Evolutionary conservation across 768 basidiomycete genomes (phyloP), one percentile per base, ranked within the genome.

Genomic region (Naganishia vishniacii): DNA sequence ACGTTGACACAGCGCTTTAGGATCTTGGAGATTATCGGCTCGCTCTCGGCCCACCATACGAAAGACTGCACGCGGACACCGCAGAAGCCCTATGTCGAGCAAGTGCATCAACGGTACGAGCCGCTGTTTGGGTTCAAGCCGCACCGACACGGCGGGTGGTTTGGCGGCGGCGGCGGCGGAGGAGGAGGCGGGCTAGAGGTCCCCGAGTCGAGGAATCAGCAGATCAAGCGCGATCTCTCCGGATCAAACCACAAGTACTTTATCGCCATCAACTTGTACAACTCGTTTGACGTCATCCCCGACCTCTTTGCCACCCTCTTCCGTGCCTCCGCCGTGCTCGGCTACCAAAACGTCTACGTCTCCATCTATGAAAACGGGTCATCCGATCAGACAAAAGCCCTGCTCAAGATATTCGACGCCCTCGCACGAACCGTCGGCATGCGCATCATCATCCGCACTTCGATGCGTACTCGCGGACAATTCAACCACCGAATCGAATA

Each of bases 401-500:
- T 98, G 20, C 83, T 98, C 40, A 85, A 89, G 56, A 92, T 98
- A 59, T 98, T 97, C 75, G 92, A 94, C 78, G 88, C 93, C 3
- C 82, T 99, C 53, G 90, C 90, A 0, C 82, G 87, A 46, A 86
- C 85, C 51, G 90, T 94, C 64, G 95, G 95, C 28, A 82, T 98
- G 78, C 85, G 95, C 58, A 84, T 99, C 67, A 88, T 87, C 71
- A 98, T 99, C 72, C 85, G 91, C 65, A 92, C 92, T 0, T 90
- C 88, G 11, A 88, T 86, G 81, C 86, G 95, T 67, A 93, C 89
- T 11, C 83, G 94, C 29, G 95, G 95, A 42, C 88, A 88, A 9
- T 98, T 98, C 82, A 94, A 94, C 78, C 95, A 99, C 77, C 93
- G 95, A 59, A 99, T 99, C 81, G 95, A 99, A 78, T 99, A 99